Percentiles rank a stretch among this genome's conserved stretches.
phyloP scores from a whole-genome alignment of 257 asterid genomes.

The Sherardia arvensis region DNA sequence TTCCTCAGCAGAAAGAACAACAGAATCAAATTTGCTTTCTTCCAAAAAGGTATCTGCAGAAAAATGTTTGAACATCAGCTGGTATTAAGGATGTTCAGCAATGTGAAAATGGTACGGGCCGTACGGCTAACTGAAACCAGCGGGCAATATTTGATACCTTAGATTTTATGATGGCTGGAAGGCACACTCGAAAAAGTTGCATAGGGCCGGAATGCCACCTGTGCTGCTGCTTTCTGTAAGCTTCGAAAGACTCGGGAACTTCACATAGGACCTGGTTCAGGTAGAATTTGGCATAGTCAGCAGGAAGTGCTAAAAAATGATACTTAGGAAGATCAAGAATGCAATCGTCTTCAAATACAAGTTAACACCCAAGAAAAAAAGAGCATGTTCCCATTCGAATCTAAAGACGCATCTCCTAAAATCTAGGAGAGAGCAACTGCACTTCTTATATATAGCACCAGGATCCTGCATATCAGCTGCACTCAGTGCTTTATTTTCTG shows the following conservation, averaged over 20 bases:
- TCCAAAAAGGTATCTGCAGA: slow-evolving; percentile 5
- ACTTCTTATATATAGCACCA: not conserved
- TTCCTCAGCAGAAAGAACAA: slow-evolving; percentile 90
- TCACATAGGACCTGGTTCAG: slow-evolving; percentile 65
- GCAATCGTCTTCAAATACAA: no score
- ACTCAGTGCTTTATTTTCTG: not conserved
- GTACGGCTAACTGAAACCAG: not conserved
- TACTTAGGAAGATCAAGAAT: no score
- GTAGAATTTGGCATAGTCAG: not conserved
- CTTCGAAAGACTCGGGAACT: slow-evolving; percentile 86
- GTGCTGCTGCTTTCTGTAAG: slow-evolving; percentile 90
- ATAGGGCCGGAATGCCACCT: slow-evolving; percentile 99
- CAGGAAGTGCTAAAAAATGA: not conserved
- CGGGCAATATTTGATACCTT: slow-evolving; percentile 33
- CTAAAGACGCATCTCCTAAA: not conserved
- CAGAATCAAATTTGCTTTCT: slow-evolving; percentile 82
- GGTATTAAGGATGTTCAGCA: not conserved
- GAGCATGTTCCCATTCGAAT: not conserved
- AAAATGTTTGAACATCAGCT: slow-evolving; percentile 11
- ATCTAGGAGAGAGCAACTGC: not conserved
- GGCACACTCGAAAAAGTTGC: slow-evolving; percentile 86
- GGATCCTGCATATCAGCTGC: not conserved
- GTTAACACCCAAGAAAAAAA: no score
- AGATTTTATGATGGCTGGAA: slow-evolving; percentile 50
- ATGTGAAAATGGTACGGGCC: not conserved